These are phyloP conservation scores for Solanum sitiens DNA, from an alignment of 257 asterid genomes.

Conservation along the genomic window DNA sequence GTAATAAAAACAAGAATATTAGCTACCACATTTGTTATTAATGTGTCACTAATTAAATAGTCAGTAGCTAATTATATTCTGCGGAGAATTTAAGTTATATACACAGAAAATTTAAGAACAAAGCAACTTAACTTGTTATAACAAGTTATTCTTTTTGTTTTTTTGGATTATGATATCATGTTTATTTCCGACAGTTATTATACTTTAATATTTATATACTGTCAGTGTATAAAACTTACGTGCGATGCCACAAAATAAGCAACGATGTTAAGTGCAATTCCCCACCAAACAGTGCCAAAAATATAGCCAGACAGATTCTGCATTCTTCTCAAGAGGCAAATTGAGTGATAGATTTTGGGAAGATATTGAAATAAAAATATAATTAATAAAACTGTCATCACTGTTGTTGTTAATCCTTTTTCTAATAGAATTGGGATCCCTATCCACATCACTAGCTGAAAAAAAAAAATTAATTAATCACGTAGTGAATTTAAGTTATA, in stretches of 20 bases:
- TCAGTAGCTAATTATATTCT: neutral
- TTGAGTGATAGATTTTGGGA: conserved; percentile 18
- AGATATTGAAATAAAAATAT: conserved; percentile 18
- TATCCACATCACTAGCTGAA: conserved; percentile 17
- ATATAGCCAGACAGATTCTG: conserved; percentile 17
- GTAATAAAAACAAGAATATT: neutral
- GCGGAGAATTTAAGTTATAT: neutral
- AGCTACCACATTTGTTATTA: neutral
- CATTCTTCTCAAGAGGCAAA: conserved; percentile 8
- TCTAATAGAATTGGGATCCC: conserved; percentile 8
- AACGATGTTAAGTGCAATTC: conserved; percentile 16
- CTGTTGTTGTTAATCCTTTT: conserved; percentile 9
- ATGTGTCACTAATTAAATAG: neutral
- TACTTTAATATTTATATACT: neutral
- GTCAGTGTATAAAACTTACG: neutral
- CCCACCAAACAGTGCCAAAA: conserved; percentile 28
- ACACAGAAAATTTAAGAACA: neutral
- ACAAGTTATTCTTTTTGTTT: neutral
- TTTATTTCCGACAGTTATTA: neutral
- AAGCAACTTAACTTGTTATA: neutral
- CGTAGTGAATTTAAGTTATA: neutral
- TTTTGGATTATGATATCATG: neutral
- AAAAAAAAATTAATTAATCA: neutral
- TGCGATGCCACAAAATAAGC: conserved; percentile 26
- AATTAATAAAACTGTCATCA: conserved; percentile 12